Conservation (phyloP, 768 basidiomycete genomes). For the Agaricus subrufescens region DNA sequence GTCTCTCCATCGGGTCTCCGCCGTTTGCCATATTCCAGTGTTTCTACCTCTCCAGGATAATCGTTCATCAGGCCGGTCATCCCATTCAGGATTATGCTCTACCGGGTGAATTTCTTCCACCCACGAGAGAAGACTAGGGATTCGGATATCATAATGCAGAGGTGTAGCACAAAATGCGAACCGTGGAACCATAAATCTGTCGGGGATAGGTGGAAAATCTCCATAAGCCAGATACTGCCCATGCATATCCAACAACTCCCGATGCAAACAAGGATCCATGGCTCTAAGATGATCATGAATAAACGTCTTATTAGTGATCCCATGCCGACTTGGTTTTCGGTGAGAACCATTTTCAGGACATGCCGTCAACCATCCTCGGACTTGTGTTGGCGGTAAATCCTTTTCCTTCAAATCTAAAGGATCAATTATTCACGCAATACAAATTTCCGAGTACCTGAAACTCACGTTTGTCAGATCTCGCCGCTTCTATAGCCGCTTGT, state of each 20-base stretch:
- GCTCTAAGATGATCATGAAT: slow-evolving; percentile 37
- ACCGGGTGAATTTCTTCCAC: slow-evolving; percentile 23
- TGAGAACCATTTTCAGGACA: slow-evolving; percentile 26
- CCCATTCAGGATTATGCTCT: slow-evolving; percentile 55
- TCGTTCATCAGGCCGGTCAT: slow-evolving; percentile 50
- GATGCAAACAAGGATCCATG: slow-evolving; percentile 41
- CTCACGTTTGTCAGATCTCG: slow-evolving; percentile 24
- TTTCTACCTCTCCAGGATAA: slow-evolving; percentile 68
- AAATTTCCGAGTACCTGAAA: neutral
- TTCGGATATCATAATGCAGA: slow-evolving; percentile 44
- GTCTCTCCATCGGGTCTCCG: slow-evolving; percentile 35
- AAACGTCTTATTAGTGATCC: slow-evolving; percentile 26
- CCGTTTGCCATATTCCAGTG: slow-evolving; percentile 48
- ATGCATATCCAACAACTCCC: slow-evolving; percentile 32
- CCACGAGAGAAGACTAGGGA: slow-evolving; percentile 37
- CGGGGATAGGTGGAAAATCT: slow-evolving; percentile 29
- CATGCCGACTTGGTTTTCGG: neutral
- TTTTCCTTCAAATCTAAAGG: slow-evolving; percentile 26
- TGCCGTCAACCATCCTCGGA: slow-evolving; percentile 34
- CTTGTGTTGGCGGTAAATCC: slow-evolving; percentile 23
- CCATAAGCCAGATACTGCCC: slow-evolving; percentile 38
- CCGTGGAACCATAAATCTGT: slow-evolving; percentile 29
- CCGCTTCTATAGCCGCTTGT: slow-evolving; percentile 26
- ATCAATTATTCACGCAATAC: neutral
- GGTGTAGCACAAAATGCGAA: slow-evolving; percentile 41